Evolutionary conservation across 805 yeast genomes (phyloP), one percentile per base, ranked within the genome.

Genomic region (Ogataea allantospora): DNA sequence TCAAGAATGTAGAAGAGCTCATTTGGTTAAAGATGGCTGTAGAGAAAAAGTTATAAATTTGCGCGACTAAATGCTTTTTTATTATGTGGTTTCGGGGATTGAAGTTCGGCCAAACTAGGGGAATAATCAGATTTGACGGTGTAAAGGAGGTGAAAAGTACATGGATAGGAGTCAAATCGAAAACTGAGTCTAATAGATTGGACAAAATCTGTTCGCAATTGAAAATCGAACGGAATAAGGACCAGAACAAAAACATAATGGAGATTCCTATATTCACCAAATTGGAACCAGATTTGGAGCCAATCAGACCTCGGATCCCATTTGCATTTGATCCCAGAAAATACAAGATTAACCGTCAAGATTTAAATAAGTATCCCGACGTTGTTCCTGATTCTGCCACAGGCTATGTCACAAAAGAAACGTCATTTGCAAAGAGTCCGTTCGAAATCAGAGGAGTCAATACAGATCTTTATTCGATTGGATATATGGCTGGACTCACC

Each of bases 391-490:
- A 46, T 13, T 47, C 58, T 2, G 28, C 24, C 2, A 32, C 16
- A 11, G 43, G 47, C 6, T 39, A 33, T 5, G 48, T 51, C 2
- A 43, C 46, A 2, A 26, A 17, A 1, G 12, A 33, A 2, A 43
- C 50, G 3, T 50, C 54, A 18, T 34, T 38, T n/a, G 49, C 40
- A 13, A 14, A 21, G 5, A 28, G 35, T 18, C 31, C 33, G 21
- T 41, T 18, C 12, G 27, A 48, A 10, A 26, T 57, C 14, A 55
- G 45, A 37, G 63, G 61, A 7, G 51, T 54, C 4, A 43, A 54
- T 38, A 27, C 46, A 20, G 49, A 44, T 11, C 34, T 60, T 13
- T 53, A 22, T 26, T 30, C 33, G 16, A 12, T 48, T 11, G 48
- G 46, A 10, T 11, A 34, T 6, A 27, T 33, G 15, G 26, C 33